phyloP scores from a whole-genome alignment of 169 alveolate genomes.

The Eimeria acervulina region DNA sequence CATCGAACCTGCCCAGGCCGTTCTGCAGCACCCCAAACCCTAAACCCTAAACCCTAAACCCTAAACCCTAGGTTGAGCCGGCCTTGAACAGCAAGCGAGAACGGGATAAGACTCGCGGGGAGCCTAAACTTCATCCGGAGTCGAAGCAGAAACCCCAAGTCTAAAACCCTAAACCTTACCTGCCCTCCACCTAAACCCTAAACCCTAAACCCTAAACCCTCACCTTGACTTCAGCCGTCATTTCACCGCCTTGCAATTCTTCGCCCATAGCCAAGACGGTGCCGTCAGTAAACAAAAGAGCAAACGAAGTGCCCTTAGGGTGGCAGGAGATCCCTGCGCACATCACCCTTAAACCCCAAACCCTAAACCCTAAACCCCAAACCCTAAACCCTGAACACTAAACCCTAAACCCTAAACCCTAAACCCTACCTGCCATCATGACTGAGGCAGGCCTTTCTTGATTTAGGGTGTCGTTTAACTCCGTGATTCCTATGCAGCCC shows the following conservation, averaged over 20 bases:
- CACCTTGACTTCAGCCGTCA: slow-evolving; percentile 9
- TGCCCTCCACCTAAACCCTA: neutral
- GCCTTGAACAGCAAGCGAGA: neutral
- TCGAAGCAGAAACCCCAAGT: neutral
- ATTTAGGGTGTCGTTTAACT: neutral
- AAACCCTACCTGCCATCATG: slow-evolving; percentile 61
- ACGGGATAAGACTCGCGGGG: neutral
- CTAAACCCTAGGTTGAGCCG: neutral
- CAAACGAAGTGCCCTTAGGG: slow-evolving; percentile 43
- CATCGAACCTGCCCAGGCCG: slow-evolving; percentile 59
- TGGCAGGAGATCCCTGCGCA: slow-evolving; percentile 70
- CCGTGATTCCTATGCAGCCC: neutral
- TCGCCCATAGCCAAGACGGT: slow-evolving; percentile 75
- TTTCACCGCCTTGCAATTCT: slow-evolving; percentile 23
- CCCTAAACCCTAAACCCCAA: slow-evolving; percentile 55
- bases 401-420: neutral
- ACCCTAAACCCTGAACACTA: slow-evolving; percentile 19
- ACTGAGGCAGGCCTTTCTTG: slow-evolving; percentile 29
- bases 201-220: slow-evolving; percentile 46
- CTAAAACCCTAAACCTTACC: slow-evolving; percentile 18
- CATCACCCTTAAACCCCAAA: neutral
- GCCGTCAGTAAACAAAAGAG: slow-evolving; percentile 67
- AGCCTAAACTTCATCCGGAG: no score
- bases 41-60: slow-evolving; percentile 59
- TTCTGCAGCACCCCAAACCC: slow-evolving; percentile 51